phyloP scores from a whole-genome alignment of 2,329 filamentous ascomycete species.

The Erysiphe pulchra region DNA sequence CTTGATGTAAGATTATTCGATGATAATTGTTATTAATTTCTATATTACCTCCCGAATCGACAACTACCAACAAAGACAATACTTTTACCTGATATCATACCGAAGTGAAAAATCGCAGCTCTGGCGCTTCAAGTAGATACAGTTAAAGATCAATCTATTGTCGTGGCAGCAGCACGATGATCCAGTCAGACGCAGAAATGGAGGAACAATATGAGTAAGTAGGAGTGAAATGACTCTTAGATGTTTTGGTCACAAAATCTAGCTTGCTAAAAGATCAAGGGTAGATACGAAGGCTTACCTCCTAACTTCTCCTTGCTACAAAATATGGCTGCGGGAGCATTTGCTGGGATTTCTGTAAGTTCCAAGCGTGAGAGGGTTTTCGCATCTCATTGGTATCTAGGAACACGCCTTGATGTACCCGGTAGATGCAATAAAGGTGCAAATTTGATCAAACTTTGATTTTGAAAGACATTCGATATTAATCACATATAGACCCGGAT shows the following conservation, averaged over 20 bases:
- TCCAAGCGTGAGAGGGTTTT: not conserved
- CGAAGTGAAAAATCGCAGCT: conserved; percentile 19
- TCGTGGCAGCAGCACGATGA: conserved; percentile 37
- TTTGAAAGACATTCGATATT: not conserved
- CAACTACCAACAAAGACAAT: too few relatives aligned
- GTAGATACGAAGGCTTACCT: conserved; percentile 71
- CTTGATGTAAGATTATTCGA: too few relatives aligned
- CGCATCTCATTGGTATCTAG: conserved; percentile 20
- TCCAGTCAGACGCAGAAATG: conserved; percentile 37
- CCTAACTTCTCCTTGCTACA: conserved; percentile 82
- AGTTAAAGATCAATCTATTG: conserved; percentile 36
- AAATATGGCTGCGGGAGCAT: conserved; percentile 91
- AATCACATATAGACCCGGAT: conserved; percentile 52
- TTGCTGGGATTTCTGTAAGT: conserved; percentile 36
- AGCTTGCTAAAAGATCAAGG: conserved; percentile 5
- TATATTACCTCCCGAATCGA: too few relatives aligned
- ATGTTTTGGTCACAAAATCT: not conserved
- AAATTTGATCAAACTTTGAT: conserved; percentile 1
- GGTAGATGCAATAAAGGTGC: conserved; percentile 87
- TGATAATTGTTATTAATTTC: too few relatives aligned
- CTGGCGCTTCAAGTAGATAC: conserved; percentile 34
- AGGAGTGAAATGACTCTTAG: not conserved
- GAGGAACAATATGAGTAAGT: conserved; percentile 42
- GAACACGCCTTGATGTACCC: conserved; percentile 99
- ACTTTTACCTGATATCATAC: too few relatives aligned